A percentile compares a stretch with the other conserved stretches of the same genome.
phyloP scores from a whole-genome alignment of 192 early-diverging fungal species.

The Coemansia sp. region DNA sequence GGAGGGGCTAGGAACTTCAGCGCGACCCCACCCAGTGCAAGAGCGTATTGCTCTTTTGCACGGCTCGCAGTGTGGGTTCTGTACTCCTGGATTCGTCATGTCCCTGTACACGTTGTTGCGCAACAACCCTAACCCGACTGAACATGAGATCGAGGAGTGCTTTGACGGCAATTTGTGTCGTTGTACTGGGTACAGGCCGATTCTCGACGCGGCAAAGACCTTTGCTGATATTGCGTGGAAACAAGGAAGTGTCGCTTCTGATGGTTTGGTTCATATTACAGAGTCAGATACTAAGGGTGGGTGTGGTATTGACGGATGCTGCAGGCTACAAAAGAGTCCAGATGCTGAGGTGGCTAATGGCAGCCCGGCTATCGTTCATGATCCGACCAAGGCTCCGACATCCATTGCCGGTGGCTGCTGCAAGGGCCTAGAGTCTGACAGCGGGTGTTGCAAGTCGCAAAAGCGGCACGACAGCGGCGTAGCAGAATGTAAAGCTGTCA shows the following conservation, averaged over 20 bases:
- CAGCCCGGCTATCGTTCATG: not conserved
- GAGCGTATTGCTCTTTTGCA: slow-evolving; percentile 74
- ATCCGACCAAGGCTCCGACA: not conserved
- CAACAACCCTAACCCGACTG: slow-evolving; percentile 70
- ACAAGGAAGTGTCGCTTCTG: slow-evolving; percentile 18
- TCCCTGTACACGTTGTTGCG: slow-evolving; percentile 80
- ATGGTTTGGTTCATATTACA: slow-evolving; percentile 20
- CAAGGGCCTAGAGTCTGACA: not conserved
- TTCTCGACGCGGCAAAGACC: slow-evolving; percentile 83
- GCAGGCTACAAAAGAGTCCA: slow-evolving; percentile 36
- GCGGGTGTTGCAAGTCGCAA: not conserved
- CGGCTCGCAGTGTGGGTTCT: slow-evolving; percentile 90
- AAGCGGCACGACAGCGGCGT: not conserved
- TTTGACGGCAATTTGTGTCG: slow-evolving; percentile 91
- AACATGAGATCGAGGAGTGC: slow-evolving; percentile 78
- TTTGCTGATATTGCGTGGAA: slow-evolving; percentile 59
- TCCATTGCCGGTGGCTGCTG: not conserved
- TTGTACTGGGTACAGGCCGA: slow-evolving; percentile 91
- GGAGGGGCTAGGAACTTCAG: slow-evolving; percentile 74
- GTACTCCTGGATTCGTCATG: slow-evolving; percentile 91
- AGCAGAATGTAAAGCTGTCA: not conserved
- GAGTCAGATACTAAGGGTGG: slow-evolving; percentile 35
- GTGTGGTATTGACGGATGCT: slow-evolving; percentile 59
- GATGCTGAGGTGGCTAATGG: not conserved
- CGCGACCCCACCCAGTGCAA: slow-evolving; percentile 77